Evolutionary conservation across 2,329 filamentous ascomycete species (phyloP).

Genomic region (Exophiala sp.): DNA sequence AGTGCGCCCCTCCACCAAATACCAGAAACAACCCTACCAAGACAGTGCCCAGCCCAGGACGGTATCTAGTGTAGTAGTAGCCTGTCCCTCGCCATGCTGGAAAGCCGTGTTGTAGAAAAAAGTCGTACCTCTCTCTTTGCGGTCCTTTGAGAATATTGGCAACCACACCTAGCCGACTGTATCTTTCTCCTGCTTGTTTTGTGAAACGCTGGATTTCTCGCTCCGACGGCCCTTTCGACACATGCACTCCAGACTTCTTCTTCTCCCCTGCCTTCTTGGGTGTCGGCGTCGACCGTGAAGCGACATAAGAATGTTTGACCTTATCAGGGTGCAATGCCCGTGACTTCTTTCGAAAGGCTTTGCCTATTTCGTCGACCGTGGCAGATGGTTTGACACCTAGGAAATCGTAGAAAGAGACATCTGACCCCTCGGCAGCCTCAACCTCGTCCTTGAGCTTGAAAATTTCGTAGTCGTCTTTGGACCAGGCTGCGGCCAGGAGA

Average conservation of each 20-base stretch:
- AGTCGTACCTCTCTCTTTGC: constrained; percentile 82
- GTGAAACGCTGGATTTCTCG: constrained; percentile 73
- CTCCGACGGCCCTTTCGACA: constrained; percentile 68
- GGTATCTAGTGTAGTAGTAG: constrained; percentile 95
- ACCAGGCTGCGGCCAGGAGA: constrained; percentile 71
- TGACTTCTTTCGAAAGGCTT: constrained; percentile 87
- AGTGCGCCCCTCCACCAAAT: constrained; percentile 81
- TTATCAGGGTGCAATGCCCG: constrained; percentile 89
- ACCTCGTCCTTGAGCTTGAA: constrained; percentile 93
- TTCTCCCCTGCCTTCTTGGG: constrained; percentile 50
- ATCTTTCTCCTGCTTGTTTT: constrained; percentile 77
- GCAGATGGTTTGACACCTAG: constrained; percentile 71
- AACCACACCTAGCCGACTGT: constrained; percentile 79
- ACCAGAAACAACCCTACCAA: constrained; percentile 76
- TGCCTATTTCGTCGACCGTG: constrained; percentile 82
- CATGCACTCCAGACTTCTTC: constrained; percentile 60
- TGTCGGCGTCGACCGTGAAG: constrained; percentile 60
- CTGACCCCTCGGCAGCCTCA: constrained; percentile 66
- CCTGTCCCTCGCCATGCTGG: constrained; percentile 95
- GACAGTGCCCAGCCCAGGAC: constrained; percentile 84
- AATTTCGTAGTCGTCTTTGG: constrained; percentile 95
- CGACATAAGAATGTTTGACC: constrained; percentile 76
- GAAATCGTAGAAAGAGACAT: constrained; percentile 91
- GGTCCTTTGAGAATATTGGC: constrained; percentile 80
- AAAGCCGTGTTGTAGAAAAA: constrained; percentile 90